Conservation (phyloP, 305 asterid genomes). For the Fraxinus angustifolia region DNA sequence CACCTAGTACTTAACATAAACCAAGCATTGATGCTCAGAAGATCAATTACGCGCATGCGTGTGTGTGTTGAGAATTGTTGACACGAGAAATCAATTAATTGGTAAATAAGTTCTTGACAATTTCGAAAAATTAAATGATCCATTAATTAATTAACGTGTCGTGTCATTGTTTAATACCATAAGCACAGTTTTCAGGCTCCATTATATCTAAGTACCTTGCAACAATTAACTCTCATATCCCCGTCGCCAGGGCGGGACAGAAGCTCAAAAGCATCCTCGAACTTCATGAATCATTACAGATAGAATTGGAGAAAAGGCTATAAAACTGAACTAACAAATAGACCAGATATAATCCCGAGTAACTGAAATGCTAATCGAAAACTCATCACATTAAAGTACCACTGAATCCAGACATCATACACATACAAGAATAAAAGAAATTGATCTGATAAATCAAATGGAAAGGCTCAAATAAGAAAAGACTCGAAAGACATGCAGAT, state of each 20-base stretch:
- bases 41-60: no score
- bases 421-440: conserved; percentile 46
- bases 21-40: background rate
- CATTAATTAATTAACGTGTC: no score
- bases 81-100: background rate
- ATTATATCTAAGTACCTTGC: background rate
- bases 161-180: background rate
- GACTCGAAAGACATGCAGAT: background rate
- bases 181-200: background rate
- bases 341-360: background rate
- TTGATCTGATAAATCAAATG: conserved; percentile 6
- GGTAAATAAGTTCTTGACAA: background rate
- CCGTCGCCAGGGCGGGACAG: background rate
- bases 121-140: no score
- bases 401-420: conserved; percentile 13
- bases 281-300: background rate
- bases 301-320: background rate
- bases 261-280: background rate
- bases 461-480: conserved; percentile 2
- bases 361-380: background rate
- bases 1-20: background rate
- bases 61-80: background rate
- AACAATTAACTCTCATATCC: background rate
- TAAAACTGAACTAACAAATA: background rate
- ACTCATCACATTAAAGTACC: background rate